Conservation (phyloP, 495 filamentous ascomycete genomes). For the Clavariopsis aquatica region DNA sequence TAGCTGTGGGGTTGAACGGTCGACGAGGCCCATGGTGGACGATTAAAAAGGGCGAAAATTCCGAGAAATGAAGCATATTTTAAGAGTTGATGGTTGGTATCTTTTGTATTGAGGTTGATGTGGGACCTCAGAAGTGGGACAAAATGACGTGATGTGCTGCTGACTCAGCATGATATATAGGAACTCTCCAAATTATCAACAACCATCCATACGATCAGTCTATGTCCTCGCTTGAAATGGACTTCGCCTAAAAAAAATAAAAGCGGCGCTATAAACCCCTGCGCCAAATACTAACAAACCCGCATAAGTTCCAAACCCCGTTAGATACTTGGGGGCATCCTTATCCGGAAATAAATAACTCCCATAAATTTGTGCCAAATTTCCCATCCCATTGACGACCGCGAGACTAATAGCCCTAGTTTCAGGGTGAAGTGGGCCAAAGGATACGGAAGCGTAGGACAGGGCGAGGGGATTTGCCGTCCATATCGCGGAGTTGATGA, state of each 20-base stretch:
- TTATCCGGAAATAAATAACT: conserved; percentile 16
- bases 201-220: background rate
- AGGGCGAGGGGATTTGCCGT: conserved; percentile 16
- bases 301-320: conserved; percentile 17
- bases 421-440: conserved; percentile 14
- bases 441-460: conserved; percentile 10
- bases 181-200: too few relatives aligned
- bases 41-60: background rate
- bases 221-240: conserved; percentile 19
- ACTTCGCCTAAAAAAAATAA: conserved; percentile 11
- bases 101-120: background rate
- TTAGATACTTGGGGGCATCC: conserved; percentile 20
- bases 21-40: conserved; percentile 38
- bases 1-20: conserved; percentile 52
- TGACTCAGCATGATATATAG: background rate
- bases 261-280: conserved; percentile 5
- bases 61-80: background rate
- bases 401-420: conserved; percentile 19
- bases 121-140: background rate
- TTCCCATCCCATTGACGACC: conserved; percentile 18
- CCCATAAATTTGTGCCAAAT: conserved; percentile 21
- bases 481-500: conserved; percentile 24
- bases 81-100: background rate
- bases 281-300: conserved; percentile 12
- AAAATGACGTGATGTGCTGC: background rate